Conservation (phyloP, 352 stramenopile species). For the Lagenidium sp. region DNA sequence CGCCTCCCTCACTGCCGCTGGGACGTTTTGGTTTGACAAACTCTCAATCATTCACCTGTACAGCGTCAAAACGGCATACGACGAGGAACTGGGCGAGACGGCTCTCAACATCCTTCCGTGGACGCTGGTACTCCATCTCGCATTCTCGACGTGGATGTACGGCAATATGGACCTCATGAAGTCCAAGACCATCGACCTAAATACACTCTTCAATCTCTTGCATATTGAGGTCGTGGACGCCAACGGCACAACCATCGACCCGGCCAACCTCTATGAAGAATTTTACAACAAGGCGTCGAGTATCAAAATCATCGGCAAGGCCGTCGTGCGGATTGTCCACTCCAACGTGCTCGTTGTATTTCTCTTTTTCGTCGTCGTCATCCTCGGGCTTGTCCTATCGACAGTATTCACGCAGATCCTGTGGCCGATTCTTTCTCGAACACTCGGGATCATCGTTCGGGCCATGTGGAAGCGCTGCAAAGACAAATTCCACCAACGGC, state of each 20-base stretch:
- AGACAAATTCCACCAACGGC: conserved; percentile 3
- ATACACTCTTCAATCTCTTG: conserved; percentile 26
- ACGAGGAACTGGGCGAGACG: conserved; percentile 61
- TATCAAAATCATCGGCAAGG: conserved; percentile 41
- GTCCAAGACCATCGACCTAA: conserved; percentile 36
- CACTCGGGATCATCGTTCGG: conserved; percentile 19
- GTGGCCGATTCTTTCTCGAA: conserved; percentile 34
- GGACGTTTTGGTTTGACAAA: conserved; percentile 80
- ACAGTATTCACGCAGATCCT: conserved; percentile 39
- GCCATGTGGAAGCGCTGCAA: conserved; percentile 22
- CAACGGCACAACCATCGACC: conserved; percentile 16
- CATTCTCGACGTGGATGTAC: conserved; percentile 80
- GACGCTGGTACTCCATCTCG: conserved; percentile 59
- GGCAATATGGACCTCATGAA: conserved; percentile 63
- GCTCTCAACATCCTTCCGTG: conserved; percentile 51
- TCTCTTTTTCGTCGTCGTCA: conserved; percentile 40
- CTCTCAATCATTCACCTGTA: conserved; percentile 67
- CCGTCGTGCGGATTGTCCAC: conserved; percentile 64
- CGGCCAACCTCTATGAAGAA: conserved; percentile 27
- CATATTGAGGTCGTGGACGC: conserved; percentile 17
- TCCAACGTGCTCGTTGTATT: conserved; percentile 71
- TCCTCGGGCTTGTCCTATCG: conserved; percentile 50
- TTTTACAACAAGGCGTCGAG: conserved; percentile 25
- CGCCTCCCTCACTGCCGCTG: conserved; percentile 38
- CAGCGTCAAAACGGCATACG: conserved; percentile 72